These are phyloP conservation scores for Thuidium tamariscinum DNA, from an alignment of 225 moss, liverwort and hornwort genomes.

Conservation along the genomic window DNA sequence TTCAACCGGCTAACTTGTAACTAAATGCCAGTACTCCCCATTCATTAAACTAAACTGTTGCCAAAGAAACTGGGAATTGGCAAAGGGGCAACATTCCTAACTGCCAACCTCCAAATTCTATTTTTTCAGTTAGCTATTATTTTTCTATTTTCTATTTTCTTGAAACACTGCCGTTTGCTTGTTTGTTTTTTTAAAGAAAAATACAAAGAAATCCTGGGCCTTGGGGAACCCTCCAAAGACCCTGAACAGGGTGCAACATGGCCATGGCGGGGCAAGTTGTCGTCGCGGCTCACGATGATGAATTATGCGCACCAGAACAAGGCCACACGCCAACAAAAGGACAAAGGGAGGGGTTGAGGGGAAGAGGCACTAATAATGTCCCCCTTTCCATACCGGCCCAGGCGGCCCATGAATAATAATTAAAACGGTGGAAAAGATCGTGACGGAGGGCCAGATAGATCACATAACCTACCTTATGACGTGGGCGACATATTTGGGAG, in stretches of 20 bases:
- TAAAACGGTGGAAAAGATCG: neutral
- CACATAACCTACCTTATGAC: too few relatives aligned
- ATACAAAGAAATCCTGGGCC: too few relatives aligned
- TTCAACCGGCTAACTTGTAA: too few relatives aligned
- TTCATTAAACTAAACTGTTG: neutral
- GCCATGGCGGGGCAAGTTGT: neutral
- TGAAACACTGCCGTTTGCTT: too few relatives aligned
- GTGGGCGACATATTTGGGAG: neutral
- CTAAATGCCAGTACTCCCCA: too few relatives aligned
- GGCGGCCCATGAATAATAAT: neutral
- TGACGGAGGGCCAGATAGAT: neutral
- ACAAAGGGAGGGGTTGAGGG: neutral
- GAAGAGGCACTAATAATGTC: neutral
- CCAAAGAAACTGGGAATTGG: neutral
- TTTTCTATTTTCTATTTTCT: too few relatives aligned
- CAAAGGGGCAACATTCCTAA: neutral
- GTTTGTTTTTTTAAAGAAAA: too few relatives aligned
- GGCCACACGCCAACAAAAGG: neutral
- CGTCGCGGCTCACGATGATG: neutral
- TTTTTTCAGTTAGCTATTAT: too few relatives aligned
- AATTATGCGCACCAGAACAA: too few relatives aligned
- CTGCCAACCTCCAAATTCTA: neutral
- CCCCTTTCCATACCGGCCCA: neutral
- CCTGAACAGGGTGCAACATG: neutral
- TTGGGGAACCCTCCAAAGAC: rapidly evolving